Base-by-base conservation (phyloP, 768 basidiomycete species). In the Rhizopogon salebrosus region DNA sequence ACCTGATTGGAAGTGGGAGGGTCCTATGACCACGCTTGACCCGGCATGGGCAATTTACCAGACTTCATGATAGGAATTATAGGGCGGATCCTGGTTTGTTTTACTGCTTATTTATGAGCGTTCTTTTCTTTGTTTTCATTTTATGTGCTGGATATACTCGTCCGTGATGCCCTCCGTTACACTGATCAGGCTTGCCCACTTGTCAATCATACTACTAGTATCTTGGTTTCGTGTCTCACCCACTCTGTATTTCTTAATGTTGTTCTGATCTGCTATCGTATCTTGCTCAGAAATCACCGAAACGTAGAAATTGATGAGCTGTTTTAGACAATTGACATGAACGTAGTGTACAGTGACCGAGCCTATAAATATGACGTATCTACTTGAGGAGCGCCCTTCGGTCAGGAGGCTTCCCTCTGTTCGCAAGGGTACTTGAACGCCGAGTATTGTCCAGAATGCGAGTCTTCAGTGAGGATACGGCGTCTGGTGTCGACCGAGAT, bases 1-100 rank as follows among this genome's bases (percentile, higher is more conserved):
- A 18, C 57, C 60, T 31, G 77, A 77, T 38, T 91, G 84, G 84
- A 89, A 86, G 69, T 91, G 82, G 80, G 88, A 88, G 51, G 76
- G 79, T 57, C 64, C 75, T 34, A 88, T 90, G 86, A 69, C 76
- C 54, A 69, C 78, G 39, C 63, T 75, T 56, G 88, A 89, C 6
- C 82, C 80, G 62, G 76, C 85, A 22, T 91, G 89, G 89, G 85
- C 84, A 29, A 82, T 89, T 61, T 84, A 75, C 70, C 42, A 42
- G 20, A 70, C 60, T 42, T 66, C 67, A 59, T 69, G 63, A 57
- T 60, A 43, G 59, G 55, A 76, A 59, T 79, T 79, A 72, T 80
- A 74, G 70, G 69, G 45, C 9, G 31, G 45, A 34, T 46, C 22
- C 45, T 34, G 45, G 63, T 55, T 49, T 58, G 51, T 49, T 51